Evolutionary conservation across 1,284 basidiomycete genomes (phyloP).

Genomic region (Ceratobasidium sp.): DNA sequence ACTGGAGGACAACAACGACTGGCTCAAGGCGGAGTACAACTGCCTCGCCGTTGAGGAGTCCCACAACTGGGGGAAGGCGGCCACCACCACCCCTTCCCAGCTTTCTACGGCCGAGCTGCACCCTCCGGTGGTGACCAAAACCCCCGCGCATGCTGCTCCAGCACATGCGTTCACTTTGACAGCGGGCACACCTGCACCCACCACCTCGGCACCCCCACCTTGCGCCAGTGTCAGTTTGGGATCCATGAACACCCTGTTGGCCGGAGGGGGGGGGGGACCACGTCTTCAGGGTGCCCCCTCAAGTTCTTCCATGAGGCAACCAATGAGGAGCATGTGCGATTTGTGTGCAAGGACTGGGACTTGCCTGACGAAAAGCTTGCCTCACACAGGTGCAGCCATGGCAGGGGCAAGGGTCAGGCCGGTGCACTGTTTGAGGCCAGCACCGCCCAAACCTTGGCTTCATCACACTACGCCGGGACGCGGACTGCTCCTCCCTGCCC

Average conservation of each 20-base stretch:
- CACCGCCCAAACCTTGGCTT: too few species aligned
- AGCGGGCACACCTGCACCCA: neutral
- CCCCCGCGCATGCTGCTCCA: neutral
- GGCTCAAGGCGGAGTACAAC: neutral
- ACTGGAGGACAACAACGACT: neutral
- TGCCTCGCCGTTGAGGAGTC: neutral
- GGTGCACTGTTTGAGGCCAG: too few species aligned
- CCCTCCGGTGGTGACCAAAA: neutral
- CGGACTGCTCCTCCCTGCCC: neutral
- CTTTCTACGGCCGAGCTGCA: neutral
- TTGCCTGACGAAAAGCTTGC: too few species aligned
- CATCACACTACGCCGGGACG: too few species aligned
- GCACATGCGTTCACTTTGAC: neutral
- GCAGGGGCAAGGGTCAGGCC: too few species aligned
- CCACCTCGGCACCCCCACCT: neutral
- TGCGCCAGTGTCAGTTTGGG: neutral
- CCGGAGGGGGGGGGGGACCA: neutral
- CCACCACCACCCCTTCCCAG: neutral
- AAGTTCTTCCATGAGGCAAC: neutral
- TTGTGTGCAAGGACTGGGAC: too few species aligned
- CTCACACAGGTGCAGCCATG: too few species aligned
- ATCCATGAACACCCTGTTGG: neutral
- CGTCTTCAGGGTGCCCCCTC: constrained; percentile 2
- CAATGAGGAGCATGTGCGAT: neutral
- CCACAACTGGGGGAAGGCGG: neutral